These are phyloP conservation scores for Blastocystis hominis DNA, from an alignment of 352 stramenopile genomes.

Conservation along the genomic window DNA sequence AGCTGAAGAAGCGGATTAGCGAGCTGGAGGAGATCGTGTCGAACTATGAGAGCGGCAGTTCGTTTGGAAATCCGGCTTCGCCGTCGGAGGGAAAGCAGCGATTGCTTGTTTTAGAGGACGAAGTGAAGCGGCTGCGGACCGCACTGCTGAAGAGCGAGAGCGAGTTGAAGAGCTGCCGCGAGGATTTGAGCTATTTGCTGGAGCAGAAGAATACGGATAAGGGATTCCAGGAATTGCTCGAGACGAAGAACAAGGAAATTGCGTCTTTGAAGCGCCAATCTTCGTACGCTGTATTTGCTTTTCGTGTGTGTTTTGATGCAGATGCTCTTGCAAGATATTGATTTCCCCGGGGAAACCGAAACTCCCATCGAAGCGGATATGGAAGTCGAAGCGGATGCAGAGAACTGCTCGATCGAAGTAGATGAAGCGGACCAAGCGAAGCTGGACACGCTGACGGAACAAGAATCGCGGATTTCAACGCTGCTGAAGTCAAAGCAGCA, in stretches of 20 bases:
- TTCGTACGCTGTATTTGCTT: not conserved
- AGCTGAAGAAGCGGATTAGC: conserved; percentile 79
- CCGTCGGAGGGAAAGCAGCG: conserved; percentile 13
- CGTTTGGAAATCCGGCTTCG: not conserved
- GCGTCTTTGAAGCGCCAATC: conserved; percentile 46
- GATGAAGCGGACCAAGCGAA: not conserved
- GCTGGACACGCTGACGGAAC: not conserved
- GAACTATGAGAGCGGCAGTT: not conserved
- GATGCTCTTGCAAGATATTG: no score
- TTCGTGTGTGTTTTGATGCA: no score
- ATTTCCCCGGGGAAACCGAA: no score
- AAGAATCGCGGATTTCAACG: not conserved
- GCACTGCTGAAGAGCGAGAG: not conserved
- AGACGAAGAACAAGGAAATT: conserved; percentile 50
- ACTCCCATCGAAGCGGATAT: no score
- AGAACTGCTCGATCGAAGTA: not conserved
- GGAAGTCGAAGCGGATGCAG: not conserved
- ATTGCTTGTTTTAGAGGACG: conserved; percentile 59
- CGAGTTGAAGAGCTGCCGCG: not conserved
- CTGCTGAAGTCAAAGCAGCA: not conserved
- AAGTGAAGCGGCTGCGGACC: conserved; percentile 38
- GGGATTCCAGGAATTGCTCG: not conserved
- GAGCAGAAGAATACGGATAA: conserved; percentile 28
- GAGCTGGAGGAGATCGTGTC: conserved; percentile 67
- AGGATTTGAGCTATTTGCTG: conserved; percentile 32